These are phyloP conservation scores for Stagonosporopsis chrysanthemi DNA, from an alignment of 2,329 filamentous ascomycete genomes.

Conservation along the genomic window DNA sequence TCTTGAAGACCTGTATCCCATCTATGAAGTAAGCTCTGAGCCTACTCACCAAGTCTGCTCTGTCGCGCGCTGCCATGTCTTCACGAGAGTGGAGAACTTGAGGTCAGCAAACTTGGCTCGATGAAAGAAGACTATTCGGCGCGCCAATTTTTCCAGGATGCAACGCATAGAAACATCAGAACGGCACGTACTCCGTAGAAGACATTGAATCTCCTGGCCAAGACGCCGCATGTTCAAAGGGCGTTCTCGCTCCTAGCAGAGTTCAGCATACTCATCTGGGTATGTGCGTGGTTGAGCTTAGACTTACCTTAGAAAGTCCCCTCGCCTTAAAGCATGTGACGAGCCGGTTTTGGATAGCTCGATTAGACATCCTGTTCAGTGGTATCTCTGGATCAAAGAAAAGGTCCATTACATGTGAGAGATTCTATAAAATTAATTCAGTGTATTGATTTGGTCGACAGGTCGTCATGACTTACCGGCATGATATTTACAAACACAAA, in stretches of 20 bases:
- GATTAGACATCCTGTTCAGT: neutral
- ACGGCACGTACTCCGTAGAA: neutral
- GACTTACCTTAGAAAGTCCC: neutral
- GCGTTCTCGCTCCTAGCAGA: neutral
- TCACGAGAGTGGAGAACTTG: conserved; percentile 20
- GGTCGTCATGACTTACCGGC: conserved; percentile 14
- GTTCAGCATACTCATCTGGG: neutral
- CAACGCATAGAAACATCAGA: conserved; percentile 5
- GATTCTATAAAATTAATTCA: neutral
- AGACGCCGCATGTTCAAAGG: neutral
- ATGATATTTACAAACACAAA: conserved; percentile 26
- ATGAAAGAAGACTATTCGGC: conserved; percentile 22
- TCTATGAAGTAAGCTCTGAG: neutral
- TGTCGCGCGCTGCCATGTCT: conserved; percentile 28
- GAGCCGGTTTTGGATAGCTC: neutral
- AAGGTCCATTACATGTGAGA: neutral
- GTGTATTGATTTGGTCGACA: neutral
- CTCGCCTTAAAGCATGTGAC: neutral
- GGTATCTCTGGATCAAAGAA: neutral
- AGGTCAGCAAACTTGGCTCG: conserved; percentile 28
- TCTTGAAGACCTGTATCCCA: neutral
- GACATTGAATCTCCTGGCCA: neutral
- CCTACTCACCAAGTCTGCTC: conserved; percentile 21
- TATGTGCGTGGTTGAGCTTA: neutral
- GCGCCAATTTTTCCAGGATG: conserved; percentile 21